Conservation (phyloP, 805 yeast genomes). For the Schwanniomyces polymorphus region DNA sequence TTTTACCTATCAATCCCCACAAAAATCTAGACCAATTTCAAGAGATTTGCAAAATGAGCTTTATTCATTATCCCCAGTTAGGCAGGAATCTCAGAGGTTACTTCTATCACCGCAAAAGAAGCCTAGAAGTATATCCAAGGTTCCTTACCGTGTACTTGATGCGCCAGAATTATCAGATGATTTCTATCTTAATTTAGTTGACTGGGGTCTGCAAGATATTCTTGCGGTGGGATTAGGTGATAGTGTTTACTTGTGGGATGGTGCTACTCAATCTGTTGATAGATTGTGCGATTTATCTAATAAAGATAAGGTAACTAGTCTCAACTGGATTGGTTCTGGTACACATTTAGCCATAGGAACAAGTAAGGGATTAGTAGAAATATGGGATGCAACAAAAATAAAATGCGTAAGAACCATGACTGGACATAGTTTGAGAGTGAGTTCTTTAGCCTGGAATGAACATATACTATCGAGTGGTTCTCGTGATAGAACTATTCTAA, state of each 20-base stretch:
- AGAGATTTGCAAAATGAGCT: constrained; percentile 69
- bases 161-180: constrained; percentile 96
- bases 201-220: constrained; percentile 91
- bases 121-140: constrained; percentile 74
- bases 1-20: constrained; percentile 74
- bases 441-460: constrained; percentile 92
- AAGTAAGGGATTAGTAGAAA: constrained; percentile 80
- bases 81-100: constrained; percentile 81
- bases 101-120: constrained; percentile 81
- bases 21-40: constrained; percentile 60
- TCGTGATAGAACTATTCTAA: constrained; percentile 78
- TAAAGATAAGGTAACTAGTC: constrained; percentile 73
- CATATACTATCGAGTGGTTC: constrained; percentile 87
- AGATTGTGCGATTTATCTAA: constrained; percentile 69
- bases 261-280: constrained; percentile 77
- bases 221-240: constrained; percentile 90
- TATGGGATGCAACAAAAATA: constrained; percentile 86
- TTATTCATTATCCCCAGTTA: constrained; percentile 81
- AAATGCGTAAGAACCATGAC: constrained; percentile 88
- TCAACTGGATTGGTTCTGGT: constrained; percentile 93
- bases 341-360: constrained; percentile 95
- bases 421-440: constrained; percentile 83
- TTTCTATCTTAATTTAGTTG: constrained; percentile 86
- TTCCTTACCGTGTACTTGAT: constrained; percentile 90
- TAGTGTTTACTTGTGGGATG: constrained; percentile 89